A percentile compares a stretch with the other conserved stretches of the same genome.
Evolutionary conservation across 192 early-diverging fungal genomes (phyloP).

Genomic region (Chytriomyces confervae): DNA sequence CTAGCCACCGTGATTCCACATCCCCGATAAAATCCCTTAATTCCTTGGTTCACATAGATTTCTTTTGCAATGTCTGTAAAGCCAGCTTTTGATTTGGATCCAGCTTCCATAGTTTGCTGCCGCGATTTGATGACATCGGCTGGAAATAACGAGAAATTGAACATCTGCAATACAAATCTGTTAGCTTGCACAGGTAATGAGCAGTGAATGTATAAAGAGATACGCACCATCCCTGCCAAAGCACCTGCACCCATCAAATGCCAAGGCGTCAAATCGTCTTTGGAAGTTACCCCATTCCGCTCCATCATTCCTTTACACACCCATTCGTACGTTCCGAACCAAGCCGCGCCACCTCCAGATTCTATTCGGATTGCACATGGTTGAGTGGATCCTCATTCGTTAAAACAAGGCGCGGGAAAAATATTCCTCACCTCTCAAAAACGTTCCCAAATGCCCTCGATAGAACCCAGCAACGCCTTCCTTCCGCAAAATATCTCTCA

Average conservation of each 20-base stretch:
- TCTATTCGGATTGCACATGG: constrained; percentile 48
- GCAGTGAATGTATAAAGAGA: constrained; percentile 26
- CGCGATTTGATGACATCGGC: constrained; percentile 93
- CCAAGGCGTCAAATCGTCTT: constrained; percentile 72
- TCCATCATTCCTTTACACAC: constrained; percentile 63
- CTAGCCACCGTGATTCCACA: constrained; percentile 90
- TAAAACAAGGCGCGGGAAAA: neutral
- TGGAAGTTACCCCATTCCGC: constrained; percentile 50
- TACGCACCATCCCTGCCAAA: constrained; percentile 88
- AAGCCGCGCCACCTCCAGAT: constrained; percentile 87
- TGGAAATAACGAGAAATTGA: constrained; percentile 75
- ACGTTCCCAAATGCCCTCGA: constrained; percentile 79
- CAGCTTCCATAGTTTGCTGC: constrained; percentile 75
- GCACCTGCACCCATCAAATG: constrained; percentile 89
- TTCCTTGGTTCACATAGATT: constrained; percentile 78
- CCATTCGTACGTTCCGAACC: constrained; percentile 96
- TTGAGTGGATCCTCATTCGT: neutral
- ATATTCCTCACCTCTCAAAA: constrained; percentile 62
- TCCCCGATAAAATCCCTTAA: constrained; percentile 88
- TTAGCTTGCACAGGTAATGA: neutral
- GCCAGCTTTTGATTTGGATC: constrained; percentile 28
- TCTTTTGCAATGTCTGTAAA: constrained; percentile 69
- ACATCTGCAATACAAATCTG: constrained; percentile 18
- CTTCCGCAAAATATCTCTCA: constrained; percentile 55
- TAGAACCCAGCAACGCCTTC: constrained; percentile 77